phyloP scores from a whole-genome alignment of 179 eudicot species.

The Beta macrorhiza region DNA sequence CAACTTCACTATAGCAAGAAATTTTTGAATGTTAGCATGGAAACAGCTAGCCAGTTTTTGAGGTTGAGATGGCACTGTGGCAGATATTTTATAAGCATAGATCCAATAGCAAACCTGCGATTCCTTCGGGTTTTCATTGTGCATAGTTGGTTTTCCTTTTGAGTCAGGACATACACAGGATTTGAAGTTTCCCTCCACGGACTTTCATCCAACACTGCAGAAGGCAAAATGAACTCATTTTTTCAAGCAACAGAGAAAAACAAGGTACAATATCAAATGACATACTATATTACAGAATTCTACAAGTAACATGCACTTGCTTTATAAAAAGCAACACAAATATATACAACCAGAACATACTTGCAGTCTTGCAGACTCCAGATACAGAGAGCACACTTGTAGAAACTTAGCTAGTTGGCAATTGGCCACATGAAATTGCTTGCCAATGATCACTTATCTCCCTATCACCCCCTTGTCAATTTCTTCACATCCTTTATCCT shows the following conservation, averaged over 20 bases:
- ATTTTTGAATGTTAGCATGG: constrained; percentile 7
- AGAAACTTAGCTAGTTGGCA: background rate
- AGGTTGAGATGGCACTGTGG: background rate
- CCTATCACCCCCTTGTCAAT: background rate
- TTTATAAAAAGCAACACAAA: background rate
- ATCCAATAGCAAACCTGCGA: constrained; percentile 56
- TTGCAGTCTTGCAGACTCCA: constrained; percentile 10
- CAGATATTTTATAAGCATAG: background rate
- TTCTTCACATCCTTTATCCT: background rate
- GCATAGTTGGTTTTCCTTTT: constrained; percentile 82
- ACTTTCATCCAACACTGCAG: constrained; percentile 74
- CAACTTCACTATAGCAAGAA: constrained; percentile 75
- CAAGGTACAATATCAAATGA: background rate
- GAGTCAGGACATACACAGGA: constrained; percentile 87
- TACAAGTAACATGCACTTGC: constrained; percentile 3
- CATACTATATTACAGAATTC: too few species aligned
- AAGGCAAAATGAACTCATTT: constrained; percentile 12
- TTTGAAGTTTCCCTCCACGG: constrained; percentile 89
- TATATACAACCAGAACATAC: background rate
- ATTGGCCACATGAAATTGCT: background rate
- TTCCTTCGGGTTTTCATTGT: constrained; percentile 95
- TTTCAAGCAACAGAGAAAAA: background rate
- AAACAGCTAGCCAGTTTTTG: background rate
- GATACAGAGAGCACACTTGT: background rate
- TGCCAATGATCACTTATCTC: too few species aligned